A percentile compares a stretch with the other conserved stretches of the same genome.
phyloP scores from a whole-genome alignment of 441 rosid species.

The Mallotus repandus region DNA sequence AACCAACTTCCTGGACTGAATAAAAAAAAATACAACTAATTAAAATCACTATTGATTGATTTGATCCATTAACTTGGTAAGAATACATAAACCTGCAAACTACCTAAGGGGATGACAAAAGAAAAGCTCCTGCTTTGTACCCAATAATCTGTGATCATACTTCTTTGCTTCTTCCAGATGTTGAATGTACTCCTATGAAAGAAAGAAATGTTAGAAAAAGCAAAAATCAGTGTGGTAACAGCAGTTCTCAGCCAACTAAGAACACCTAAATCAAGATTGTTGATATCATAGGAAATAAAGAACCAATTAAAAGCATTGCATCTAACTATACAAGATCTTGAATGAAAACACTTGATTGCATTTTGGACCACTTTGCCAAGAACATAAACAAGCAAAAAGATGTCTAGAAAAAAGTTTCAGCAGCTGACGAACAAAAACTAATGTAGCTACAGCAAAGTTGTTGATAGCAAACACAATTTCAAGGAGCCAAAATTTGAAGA shows the following conservation, averaged over 20 bases:
- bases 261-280: background rate
- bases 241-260: background rate
- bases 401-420: conserved; percentile 4
- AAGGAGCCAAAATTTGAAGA: conserved; percentile 14
- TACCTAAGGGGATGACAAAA: conserved; percentile 88
- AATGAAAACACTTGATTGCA: background rate
- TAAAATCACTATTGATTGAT: conserved; percentile 9
- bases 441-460: background rate
- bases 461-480: conserved; percentile 3
- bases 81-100: background rate
- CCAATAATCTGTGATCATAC: conserved; percentile 88
- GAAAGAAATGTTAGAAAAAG: conserved; percentile 13
- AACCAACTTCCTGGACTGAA: conserved; percentile 99
- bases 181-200: conserved; percentile 64
- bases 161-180: conserved; percentile 86
- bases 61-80: conserved; percentile 8
- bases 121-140: conserved; percentile 92
- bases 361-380: background rate
- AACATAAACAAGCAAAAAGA: background rate
- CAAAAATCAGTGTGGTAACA: background rate
- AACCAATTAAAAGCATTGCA: conserved; percentile 6
- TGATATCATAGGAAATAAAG: background rate
- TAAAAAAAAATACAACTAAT: conserved; percentile 26
- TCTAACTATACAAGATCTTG: background rate
- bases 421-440: conserved; percentile 3